These are phyloP conservation scores for Craspedostauros australis DNA, from an alignment of 108 stramenopile genomes.

Conservation along the genomic window DNA sequence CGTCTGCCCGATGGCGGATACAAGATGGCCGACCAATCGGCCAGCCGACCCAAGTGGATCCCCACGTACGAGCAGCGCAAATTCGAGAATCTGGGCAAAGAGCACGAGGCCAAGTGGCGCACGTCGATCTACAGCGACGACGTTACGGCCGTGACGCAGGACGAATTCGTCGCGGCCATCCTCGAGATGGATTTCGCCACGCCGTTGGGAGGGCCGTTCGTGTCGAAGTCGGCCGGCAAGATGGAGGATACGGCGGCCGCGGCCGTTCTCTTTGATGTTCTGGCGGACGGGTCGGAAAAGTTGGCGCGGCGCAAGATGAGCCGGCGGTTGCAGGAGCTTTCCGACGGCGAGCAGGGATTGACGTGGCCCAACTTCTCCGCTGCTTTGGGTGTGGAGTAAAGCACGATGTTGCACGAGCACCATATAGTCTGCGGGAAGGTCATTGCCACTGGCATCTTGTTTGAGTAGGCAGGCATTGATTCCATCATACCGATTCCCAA, in stretches of 20 bases:
- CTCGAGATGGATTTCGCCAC: constrained; percentile 50
- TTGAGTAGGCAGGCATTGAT: too few relatives aligned
- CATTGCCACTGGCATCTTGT: too few relatives aligned
- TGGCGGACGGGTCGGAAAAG: constrained; percentile 64
- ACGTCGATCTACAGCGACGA: constrained; percentile 46
- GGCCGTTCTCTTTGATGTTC: constrained; percentile 49
- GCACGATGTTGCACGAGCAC: too few relatives aligned
- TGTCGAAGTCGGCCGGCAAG: constrained; percentile 43
- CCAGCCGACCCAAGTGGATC: constrained; percentile 80
- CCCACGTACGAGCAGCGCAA: constrained; percentile 58
- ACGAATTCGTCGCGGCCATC: constrained; percentile 51
- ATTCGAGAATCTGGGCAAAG: constrained; percentile 52
- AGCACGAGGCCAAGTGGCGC: constrained; percentile 74
- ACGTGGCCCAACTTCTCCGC: constrained; percentile 58
- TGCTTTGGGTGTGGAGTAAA: too few relatives aligned
- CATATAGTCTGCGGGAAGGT: too few relatives aligned
- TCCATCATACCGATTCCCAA: too few relatives aligned
- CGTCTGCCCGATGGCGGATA: constrained; percentile 80
- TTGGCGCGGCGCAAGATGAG: constrained; percentile 65
- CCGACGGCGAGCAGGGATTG: constrained; percentile 65
- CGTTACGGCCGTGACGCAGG: constrained; percentile 43
- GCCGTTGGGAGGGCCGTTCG: constrained; percentile 71
- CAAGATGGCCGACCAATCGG: constrained; percentile 74
- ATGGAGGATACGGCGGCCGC: constrained; percentile 50
- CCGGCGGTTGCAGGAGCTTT: constrained; percentile 47